Base-by-base conservation (phyloP, 352 stramenopile species). In the Pythium sp. region DNA sequence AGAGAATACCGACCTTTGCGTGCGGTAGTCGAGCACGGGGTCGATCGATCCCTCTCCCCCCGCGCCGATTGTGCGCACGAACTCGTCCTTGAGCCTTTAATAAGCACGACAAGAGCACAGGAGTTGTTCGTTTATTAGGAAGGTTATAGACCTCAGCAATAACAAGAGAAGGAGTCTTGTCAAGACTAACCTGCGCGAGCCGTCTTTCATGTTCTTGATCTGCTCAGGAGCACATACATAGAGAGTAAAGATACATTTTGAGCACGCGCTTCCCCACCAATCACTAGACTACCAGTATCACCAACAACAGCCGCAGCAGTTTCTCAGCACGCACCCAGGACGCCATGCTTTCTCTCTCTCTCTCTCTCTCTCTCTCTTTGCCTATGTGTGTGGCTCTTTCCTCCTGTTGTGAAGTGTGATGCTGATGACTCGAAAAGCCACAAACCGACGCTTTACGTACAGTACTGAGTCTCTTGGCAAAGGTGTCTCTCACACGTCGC, bases 121-220 rank as follows among this genome's bases (percentile, higher is more conserved):
- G 18, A n/a, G 18, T 49, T 15, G 9, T 11, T 22, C 43, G 22
- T 51, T 14, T 14, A 46, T 46, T 6, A 18, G 38, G 38, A 20
- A 3, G 4, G 38, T 46, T 46, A 20, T 14, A 4, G 38, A 20
- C 14, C 14, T 20, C 9, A 14, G 6, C 3, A 36, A 18, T 63
- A 38, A 49, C 11, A 51, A 59, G 57, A 36, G 36, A 43, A 46
- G 22, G 57, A 34, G 5, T 5, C 1, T 7, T 41, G 46, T n/a
- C 11, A 32, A 7, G 22, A 67, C 64, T 9, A 34, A 90, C 84
- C 84, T 73, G 49, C 85, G 80, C 20, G 82, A 91, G 12, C 83
- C 82, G 74, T 91, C 82, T 70, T 93, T 93, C 73, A 93, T 84
- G 65, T 89, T 89, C 75, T 87, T 86, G 76, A 86, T 78, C 78